Conservation (phyloP, 176 grass and related monocot species). For the Melocanna baccifera region DNA sequence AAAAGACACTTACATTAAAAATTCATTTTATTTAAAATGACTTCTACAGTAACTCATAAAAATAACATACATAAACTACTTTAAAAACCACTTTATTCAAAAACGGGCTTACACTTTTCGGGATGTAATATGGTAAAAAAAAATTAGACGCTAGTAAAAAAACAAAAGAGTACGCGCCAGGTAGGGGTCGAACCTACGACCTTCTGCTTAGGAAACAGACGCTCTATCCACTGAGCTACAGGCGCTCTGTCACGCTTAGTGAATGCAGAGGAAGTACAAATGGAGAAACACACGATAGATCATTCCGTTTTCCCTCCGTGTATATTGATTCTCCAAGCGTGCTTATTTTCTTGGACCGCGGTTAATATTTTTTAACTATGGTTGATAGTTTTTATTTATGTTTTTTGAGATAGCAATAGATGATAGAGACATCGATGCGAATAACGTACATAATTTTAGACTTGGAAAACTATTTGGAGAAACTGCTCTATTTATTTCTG, state of each 20-base stretch:
- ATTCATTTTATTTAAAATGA: no score
- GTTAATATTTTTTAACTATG: no score
- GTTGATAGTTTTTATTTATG: no score
- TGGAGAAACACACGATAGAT: not conserved
- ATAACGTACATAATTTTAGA: rapidly evolving
- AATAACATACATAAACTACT: no score
- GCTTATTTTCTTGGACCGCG: no score
- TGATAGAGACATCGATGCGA: no score
- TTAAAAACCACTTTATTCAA: no score
- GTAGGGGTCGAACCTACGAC: not conserved
- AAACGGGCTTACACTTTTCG: no score
- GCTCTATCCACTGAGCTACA: constrained; percentile 99
- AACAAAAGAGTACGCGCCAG: not conserved
- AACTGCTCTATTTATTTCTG: rapidly evolving
- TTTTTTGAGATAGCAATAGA: rapidly evolving
- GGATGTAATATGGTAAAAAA: no score
- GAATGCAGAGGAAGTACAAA: not conserved
- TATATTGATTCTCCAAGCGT: not conserved
- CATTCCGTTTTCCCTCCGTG: not conserved
- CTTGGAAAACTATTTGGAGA: no score
- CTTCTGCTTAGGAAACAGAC: constrained; percentile 85
- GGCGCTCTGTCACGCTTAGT: constrained; percentile 43
- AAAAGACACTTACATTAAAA: no score
- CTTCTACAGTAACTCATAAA: no score
- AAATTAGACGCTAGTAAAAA: not conserved